Percentiles rank a stretch among this genome's conserved stretches.
These are phyloP conservation scores for Mycena maculata DNA, from an alignment of 768 basidiomycete species.

Conservation along the genomic window DNA sequence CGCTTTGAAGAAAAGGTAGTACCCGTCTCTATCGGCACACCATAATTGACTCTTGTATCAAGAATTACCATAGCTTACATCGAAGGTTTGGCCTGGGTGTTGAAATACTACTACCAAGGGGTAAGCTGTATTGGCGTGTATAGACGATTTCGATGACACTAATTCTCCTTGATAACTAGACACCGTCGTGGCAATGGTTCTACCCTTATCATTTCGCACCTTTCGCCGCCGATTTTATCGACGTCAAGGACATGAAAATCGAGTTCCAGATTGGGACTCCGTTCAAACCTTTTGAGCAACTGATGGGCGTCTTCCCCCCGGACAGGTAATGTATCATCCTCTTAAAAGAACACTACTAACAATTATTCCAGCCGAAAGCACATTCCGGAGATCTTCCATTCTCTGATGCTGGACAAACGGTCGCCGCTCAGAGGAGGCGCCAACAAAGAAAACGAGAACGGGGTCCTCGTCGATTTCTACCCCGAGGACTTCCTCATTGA, in stretches of 20 bases:
- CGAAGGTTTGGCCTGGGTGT: conserved; percentile 95
- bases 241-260: conserved; percentile 82
- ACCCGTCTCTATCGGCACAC: not conserved
- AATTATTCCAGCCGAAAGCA: conserved; percentile 74
- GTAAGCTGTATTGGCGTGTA: conserved; percentile 56
- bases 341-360: conserved; percentile 17
- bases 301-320: conserved; percentile 98
- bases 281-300: conserved; percentile 96
- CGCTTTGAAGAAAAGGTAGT: conserved; percentile 78
- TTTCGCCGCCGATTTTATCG: conserved; percentile 93
- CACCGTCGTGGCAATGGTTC: conserved; percentile 98
- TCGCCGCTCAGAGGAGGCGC: conserved; percentile 58
- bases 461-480: conserved; percentile 81
- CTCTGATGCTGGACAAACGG: conserved; percentile 85
- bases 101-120: conserved; percentile 98
- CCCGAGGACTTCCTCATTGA: conserved; percentile 92
- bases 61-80: conserved; percentile 89
- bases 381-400: conserved; percentile 88
- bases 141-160: conserved; percentile 24
- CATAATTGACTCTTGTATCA: conserved; percentile 16
- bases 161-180: conserved; percentile 52
- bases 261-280: conserved; percentile 84
- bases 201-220: conserved; percentile 99
- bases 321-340: conserved; percentile 68
- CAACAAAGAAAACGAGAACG: conserved; percentile 58